Evolutionary conservation across 495 filamentous ascomycete species (phyloP), one percentile per base, ranked within the genome.

Genomic region (Lichenothelia convexa): DNA sequence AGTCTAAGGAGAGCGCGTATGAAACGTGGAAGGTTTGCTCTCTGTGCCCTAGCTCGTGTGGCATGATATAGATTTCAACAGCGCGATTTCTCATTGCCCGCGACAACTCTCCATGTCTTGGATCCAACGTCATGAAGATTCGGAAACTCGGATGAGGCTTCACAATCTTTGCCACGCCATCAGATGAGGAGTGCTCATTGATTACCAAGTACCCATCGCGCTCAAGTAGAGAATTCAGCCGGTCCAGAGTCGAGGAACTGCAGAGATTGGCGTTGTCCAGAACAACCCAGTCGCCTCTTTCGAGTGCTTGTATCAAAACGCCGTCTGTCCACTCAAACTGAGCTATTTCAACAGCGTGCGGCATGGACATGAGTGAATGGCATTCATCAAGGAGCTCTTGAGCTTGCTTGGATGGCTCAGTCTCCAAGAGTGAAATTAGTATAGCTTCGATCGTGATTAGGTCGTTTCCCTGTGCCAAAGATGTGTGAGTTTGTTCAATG

Each of bases 251-350:
- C 3, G 89, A 93, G 4, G 87, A 72, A 45, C 75, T 93, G 53
- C 91, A 99, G 12, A 95, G 64, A 47, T 99, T 99, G 34, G 91
- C 87, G 59, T 95, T 93, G 51, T 95, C 87, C 13, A 99, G 72
- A 18, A 95, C 73, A 32, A 99, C 62, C 91, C 91, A 99, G 30
- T 80, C 62, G 19, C 91, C 91, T 46, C 76, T 64, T 47, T 87
- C 71, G 6, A 95, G 62, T 33, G 91, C 87, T 42, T 81, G 70
- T 16, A 94, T 76, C 21, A 99, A 72, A 38, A 86, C 67, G 30
- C 91, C 87, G 51, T 95, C 91, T 2, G 89, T 71, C 91, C 91
- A 99, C 50, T 93, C 81, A 53, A 99, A 99, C 2, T 75, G 77
- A 39, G 85, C 82, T 39, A 62, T 67, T 41, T 80, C 69, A 16